Conservation (phyloP, 768 basidiomycete species). For the Phanerodontia chrysosporium region DNA sequence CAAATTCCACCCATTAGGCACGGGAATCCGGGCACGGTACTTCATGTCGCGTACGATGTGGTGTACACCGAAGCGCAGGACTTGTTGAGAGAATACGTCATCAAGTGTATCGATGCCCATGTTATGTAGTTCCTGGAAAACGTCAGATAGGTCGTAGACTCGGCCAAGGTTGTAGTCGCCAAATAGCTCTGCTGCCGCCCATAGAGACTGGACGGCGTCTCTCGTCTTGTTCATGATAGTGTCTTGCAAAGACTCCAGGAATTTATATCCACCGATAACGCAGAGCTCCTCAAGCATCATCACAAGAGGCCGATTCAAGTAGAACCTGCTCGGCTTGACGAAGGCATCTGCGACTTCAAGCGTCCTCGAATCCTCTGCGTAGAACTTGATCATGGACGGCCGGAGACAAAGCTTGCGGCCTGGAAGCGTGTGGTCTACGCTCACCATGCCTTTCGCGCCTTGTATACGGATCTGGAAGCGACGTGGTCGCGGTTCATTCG, state of each 20-base stretch:
- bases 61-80: conserved; percentile 45
- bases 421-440: conserved; percentile 46
- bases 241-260: conserved; percentile 44
- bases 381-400: conserved; percentile 63
- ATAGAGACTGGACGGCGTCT: conserved; percentile 35
- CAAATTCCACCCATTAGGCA: conserved; percentile 53
- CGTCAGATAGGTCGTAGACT: conserved; percentile 48
- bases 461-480: conserved; percentile 55
- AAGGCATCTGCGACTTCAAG: conserved; percentile 62
- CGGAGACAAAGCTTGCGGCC: conserved; percentile 47
- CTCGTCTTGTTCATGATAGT: conserved; percentile 33
- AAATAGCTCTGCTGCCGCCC: conserved; percentile 42
- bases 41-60: conserved; percentile 60
- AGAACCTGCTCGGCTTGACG: conserved; percentile 50
- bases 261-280: conserved; percentile 43
- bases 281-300: conserved; percentile 56
- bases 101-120: conserved; percentile 34
- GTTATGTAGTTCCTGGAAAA: conserved; percentile 42
- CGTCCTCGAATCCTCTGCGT: conserved; percentile 35
- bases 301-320: conserved; percentile 54
- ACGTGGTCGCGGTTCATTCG: background rate
- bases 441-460: conserved; percentile 58
- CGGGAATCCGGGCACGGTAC: conserved; percentile 55
- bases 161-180: conserved; percentile 51
- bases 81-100: conserved; percentile 42